Percentiles rank a stretch among this genome's conserved stretches.
phyloP scores from a whole-genome alignment of 129 eudicot species.

The Solidago caesia region DNA sequence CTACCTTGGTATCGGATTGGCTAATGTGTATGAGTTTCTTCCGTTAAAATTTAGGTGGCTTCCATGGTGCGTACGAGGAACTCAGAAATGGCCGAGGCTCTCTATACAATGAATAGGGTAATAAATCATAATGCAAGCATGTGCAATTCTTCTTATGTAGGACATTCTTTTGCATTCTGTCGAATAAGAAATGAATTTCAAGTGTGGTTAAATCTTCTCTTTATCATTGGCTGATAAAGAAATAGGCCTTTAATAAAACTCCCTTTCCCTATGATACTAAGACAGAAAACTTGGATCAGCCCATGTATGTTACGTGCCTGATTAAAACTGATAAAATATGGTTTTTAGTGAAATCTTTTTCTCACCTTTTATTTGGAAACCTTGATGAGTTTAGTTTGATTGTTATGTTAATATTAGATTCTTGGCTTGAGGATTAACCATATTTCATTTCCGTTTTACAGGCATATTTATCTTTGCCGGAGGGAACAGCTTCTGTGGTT shows the following conservation, averaged over 20 bases:
- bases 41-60: conserved; percentile 49
- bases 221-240: neutral
- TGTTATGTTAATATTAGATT: conserved; percentile 16
- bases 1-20: conserved; percentile 6
- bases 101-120: conserved; percentile 68
- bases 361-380: neutral
- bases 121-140: conserved; percentile 20
- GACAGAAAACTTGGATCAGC: conserved; percentile 1
- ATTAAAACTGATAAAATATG: conserved; percentile 10
- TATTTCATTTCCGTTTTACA: conserved; percentile 29
- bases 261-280: neutral
- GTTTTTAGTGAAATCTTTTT: neutral
- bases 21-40: conserved; percentile 18
- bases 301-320: conserved; percentile 1
- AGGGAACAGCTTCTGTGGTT: conserved; percentile 68
- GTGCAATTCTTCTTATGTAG: neutral
- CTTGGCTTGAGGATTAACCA: neutral
- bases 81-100: conserved; percentile 73
- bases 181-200: neutral
- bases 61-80: conserved; percentile 47
- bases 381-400: conserved; percentile 10
- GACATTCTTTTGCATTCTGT: neutral
- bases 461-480: conserved; percentile 69
- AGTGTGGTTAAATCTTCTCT: conserved; percentile 5
- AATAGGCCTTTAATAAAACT: neutral